Evolutionary conservation across 192 early-diverging fungal species (phyloP).

Genomic region (Pilobolus umbonatus): DNA sequence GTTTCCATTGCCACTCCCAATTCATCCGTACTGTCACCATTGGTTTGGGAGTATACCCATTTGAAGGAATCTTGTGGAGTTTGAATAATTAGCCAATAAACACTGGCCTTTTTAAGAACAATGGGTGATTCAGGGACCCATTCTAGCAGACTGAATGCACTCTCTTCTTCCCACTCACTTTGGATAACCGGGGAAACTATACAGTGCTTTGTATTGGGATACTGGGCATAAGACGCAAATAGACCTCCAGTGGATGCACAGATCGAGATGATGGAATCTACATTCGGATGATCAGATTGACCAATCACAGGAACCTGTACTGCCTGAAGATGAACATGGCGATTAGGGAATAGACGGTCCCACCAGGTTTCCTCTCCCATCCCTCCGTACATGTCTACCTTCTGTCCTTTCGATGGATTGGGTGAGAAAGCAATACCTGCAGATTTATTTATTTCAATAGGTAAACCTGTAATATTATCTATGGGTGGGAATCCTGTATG

Average conservation of each 20-base stretch:
- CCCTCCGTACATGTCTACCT: neutral
- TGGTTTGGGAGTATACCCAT: conserved; percentile 4
- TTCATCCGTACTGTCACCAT: neutral
- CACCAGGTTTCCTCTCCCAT: conserved; percentile 10
- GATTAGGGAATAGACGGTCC: conserved; percentile 9
- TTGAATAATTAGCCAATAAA: conserved; percentile 16
- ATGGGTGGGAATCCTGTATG: conserved; percentile 18
- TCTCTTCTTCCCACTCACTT: neutral
- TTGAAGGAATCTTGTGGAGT: neutral
- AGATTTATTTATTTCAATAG: neutral
- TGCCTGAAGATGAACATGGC: conserved; percentile 10
- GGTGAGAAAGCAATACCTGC: conserved; percentile 16
- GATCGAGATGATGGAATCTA: conserved; percentile 6
- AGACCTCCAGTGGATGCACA: neutral
- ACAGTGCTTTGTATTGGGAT: conserved; percentile 8
- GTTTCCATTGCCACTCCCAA: conserved; percentile 5
- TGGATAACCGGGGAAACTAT: neutral
- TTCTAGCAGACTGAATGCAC: neutral
- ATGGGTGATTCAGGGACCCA: conserved; percentile 9
- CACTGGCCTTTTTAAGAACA: neutral
- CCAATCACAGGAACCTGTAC: conserved; percentile 9
- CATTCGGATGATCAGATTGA: neutral
- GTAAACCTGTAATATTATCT: conserved; percentile 9
- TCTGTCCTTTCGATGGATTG: neutral
- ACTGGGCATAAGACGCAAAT: neutral